Base-by-base conservation (phyloP, 768 basidiomycete genomes). In the Phlebiopsis gigantea region DNA sequence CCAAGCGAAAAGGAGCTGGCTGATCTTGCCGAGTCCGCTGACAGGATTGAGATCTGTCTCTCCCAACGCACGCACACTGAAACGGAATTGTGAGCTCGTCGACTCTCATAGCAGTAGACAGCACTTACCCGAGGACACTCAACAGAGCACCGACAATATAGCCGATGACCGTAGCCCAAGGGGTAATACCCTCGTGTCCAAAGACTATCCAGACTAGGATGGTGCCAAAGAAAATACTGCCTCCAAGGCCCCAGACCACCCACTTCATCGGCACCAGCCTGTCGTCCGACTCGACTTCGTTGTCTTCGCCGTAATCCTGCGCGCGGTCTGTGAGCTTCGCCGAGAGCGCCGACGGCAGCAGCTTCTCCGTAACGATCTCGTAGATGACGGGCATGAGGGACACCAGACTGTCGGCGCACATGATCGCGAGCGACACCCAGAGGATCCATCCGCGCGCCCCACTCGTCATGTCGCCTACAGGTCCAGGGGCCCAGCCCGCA, bases 361-460 rank as follows among this genome's bases (percentile, higher is more conserved):
- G 64, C 54, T 65, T 75, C 70, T 65, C 69, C 54, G 62, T 57
- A 24, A 79, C 47, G 53, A 81, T 82, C 55, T 87, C 85, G 51
- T 76, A 68, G 42, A 81, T 71, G 57, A 93, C 84, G 19, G 94
- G 92, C 17, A 92, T 62, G 25, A 98, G 82, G 9, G 92, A 93
- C 34, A 98, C 79, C 57, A 98, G 69, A 52, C 87, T 88, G 72
- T 98, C 96, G 31, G 93, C 82, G 69, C 88, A 92, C 96, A 98
- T 98, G 65, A 96, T 89, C 4, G 94, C 95, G 31, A 98, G 79
- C 0, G 93, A 90, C 21, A 87, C 80, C 96, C 96, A 98, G n/a
- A 98, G 81, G 54, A 96, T 93, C 93, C 93, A 96, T 30, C 92
- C 92, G 51, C 95, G 82, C n/a, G 93, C 87, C 42, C 96, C 96